phyloP scores from a whole-genome alignment of 345 rosid genomes.

The Xanthoceras sorbifolium region DNA sequence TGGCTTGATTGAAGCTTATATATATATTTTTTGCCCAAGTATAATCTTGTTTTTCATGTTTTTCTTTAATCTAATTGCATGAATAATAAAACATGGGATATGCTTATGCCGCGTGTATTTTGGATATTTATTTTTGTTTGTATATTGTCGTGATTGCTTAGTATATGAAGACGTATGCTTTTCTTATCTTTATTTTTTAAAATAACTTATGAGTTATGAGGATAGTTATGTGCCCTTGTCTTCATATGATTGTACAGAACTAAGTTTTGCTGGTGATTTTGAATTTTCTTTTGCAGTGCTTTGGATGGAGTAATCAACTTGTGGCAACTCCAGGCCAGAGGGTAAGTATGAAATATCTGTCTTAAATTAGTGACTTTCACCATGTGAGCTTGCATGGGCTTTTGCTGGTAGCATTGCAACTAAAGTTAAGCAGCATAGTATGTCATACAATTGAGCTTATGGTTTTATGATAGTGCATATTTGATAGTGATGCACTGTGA shows the following conservation, averaged over 20 bases:
- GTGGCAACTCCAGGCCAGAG: conserved; percentile 58
- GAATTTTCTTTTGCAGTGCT: conserved; percentile 42
- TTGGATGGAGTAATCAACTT: conserved; percentile 57
- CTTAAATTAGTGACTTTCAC: background rate
- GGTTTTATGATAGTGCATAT: background rate
- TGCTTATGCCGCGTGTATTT: background rate
- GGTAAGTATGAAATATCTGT: conserved; percentile 31
- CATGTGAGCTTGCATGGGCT: background rate
- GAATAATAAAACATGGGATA: background rate
- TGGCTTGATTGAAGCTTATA: background rate
- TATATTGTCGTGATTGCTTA: background rate
- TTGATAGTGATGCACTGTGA: conserved; percentile 3
- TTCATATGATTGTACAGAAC: conserved; percentile 11
- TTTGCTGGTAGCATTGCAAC: background rate
- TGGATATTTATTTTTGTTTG: background rate
- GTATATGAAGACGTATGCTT: background rate
- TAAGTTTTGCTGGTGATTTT: conserved; percentile 24
- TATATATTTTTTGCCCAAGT: background rate
- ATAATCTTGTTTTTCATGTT: background rate
- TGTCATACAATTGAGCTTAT: conserved; percentile 10
- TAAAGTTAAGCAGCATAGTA: background rate
- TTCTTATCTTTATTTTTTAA: background rate
- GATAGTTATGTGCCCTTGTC: background rate
- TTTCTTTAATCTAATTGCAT: background rate
- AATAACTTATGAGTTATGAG: background rate